Conservation (phyloP, 306 rosid species). For the Prunus kanzakura region DNA sequence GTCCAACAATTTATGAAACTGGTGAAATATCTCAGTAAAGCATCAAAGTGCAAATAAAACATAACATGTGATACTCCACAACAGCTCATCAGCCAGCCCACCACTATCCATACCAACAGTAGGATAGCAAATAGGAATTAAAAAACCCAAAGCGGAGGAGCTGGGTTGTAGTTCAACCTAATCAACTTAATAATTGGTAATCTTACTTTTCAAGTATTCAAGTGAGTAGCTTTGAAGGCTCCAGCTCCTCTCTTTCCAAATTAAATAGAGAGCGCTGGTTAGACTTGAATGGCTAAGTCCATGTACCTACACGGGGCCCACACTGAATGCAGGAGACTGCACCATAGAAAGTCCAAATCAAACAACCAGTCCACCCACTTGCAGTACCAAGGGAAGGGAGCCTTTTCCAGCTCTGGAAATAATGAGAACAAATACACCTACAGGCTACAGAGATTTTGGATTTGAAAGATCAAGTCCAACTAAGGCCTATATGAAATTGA, state of each 20-base stretch:
- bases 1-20: neutral
- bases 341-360: neutral
- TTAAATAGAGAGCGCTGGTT: neutral
- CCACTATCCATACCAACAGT: neutral
- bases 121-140: neutral
- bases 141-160: neutral
- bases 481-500: neutral
- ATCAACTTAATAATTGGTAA: neutral
- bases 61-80: conserved; percentile 2
- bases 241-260: neutral
- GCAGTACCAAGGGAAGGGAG: neutral
- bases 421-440: neutral
- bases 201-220: neutral
- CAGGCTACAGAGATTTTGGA: neutral
- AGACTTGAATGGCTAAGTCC: neutral
- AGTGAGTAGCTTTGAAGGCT: neutral
- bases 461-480: neutral
- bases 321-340: neutral
- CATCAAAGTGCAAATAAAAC: neutral
- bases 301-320: neutral
- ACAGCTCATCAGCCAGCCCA: neutral
- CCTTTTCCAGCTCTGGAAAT: neutral
- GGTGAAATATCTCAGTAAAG: neutral
- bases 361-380: neutral
- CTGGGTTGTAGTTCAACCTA: neutral